Conservation (phyloP, 768 basidiomycete species). For the Daedaleopsis nitida region DNA sequence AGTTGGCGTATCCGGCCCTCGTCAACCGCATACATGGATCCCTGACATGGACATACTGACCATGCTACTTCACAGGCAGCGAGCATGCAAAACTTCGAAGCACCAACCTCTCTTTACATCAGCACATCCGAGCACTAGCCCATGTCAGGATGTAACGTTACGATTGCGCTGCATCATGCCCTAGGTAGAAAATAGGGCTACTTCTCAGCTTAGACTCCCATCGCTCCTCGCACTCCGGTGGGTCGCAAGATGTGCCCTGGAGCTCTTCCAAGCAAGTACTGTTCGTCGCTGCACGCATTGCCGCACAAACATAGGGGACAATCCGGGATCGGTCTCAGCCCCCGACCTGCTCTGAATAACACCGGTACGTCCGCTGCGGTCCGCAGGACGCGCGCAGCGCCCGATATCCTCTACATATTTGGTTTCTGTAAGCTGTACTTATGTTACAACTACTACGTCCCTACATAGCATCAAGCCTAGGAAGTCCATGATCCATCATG, state of each 20-base stretch:
- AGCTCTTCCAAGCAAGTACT: neutral
- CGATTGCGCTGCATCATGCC: neutral
- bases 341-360: neutral
- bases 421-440: no score
- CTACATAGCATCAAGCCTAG: no score
- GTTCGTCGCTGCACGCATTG: neutral
- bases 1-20: neutral
- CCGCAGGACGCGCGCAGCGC: no score
- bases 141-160: conserved; percentile 12
- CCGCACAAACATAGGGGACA: neutral
- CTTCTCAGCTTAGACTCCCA: neutral
- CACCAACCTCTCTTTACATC: neutral
- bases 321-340: neutral
- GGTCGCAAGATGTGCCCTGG: neutral
- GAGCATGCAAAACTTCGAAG: neutral
- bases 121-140: conserved; percentile 6
- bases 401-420: no score
- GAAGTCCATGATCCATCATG: conserved; percentile 4
- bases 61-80: neutral
- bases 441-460: no score
- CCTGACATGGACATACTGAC: no score
- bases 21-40: neutral
- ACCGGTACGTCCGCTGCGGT: neutral
- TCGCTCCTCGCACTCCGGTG: neutral
- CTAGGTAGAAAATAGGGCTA: neutral